Evolutionary conservation across 805 yeast species (phyloP).

Genomic region (Candida stauntonica): DNA sequence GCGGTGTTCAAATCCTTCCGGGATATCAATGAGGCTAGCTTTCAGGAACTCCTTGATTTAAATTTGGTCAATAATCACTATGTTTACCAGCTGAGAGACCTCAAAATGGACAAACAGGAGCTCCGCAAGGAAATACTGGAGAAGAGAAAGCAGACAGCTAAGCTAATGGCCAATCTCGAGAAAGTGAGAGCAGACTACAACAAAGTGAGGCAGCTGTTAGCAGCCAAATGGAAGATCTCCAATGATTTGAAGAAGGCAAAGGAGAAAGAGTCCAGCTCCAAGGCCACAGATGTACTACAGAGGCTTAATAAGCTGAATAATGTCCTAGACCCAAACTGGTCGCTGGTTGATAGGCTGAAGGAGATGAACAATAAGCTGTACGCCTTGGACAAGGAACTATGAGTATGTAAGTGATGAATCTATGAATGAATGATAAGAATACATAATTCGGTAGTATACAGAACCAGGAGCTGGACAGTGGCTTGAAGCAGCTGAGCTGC

Average conservation of each 20-base stretch:
- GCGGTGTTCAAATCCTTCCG: constrained; percentile 19
- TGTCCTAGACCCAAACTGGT: constrained; percentile 26
- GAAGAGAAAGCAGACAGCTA: constrained; percentile 26
- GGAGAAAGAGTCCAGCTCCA: neutral
- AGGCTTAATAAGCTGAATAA: constrained; percentile 28
- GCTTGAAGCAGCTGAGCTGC: too few species aligned
- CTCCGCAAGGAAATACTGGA: constrained; percentile 29
- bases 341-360: constrained; percentile 16
- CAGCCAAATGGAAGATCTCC: constrained; percentile 17
- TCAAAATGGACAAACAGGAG: constrained; percentile 28
- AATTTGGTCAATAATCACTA: constrained; percentile 33
- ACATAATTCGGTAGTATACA: too few species aligned
- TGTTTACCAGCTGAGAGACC: constrained; percentile 27
- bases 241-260: constrained; percentile 8
- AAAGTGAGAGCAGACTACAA: constrained; percentile 23
- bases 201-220: constrained; percentile 17
- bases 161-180: constrained; percentile 25
- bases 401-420: neutral
- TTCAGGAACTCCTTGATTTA: constrained; percentile 32
- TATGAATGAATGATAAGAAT: neutral
- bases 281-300: constrained; percentile 7
- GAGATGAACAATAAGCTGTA: constrained; percentile 12
- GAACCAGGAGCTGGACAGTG: too few species aligned
- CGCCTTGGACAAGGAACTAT: constrained; percentile 4
- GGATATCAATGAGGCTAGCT: constrained; percentile 25